Base-by-base conservation (phyloP, 768 basidiomycete genomes). In the Trametes punicea region DNA sequence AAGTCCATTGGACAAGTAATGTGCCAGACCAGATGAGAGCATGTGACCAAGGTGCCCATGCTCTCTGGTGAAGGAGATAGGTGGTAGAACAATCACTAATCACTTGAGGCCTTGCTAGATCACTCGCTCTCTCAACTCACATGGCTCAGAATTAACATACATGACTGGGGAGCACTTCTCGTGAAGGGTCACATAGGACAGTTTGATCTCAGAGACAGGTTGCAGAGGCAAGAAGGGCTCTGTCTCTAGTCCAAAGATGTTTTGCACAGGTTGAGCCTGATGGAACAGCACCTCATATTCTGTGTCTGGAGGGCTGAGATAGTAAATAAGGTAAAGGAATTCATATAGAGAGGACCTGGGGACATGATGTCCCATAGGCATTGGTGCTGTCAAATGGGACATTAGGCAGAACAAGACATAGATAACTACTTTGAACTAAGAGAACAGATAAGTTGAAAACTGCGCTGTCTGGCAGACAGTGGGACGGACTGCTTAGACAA, bases 81-180 rank as follows among this genome's bases (percentile, higher is more conserved):
- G 85, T 33, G 89, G 89, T 33, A 86, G 70, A 21, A 90, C 80
- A 34, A 90, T 77, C 16, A 91, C 73, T 48, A 90, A 77, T 65
- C 81, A 81, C 63, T 81, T 48, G 70, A 73, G 70, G 48, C 65
- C 61, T 48, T 65, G 48, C 50, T 67, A 65, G 6, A 64, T 51
- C 0, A 57, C 56, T 20, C 66, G 50, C 36, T 69, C 67, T 21
- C 67, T 55, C 2, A 62, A 50, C 42, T 69, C 67, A 7, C 66
- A 63, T 16, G 56, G 51, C 8, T 63, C 61, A 2, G 67, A 66
- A 50, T 60, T 76, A 58, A 82, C 75, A 69, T 88, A 88, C 3
- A 56, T 56, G 6, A 69, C 48, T 10, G 64, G 62, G 10, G 67
- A 46, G 1, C 47, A 45, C 31, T 62, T 65, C 48, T 62, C 62